Percentiles rank a stretch among this genome's conserved stretches.
These are phyloP conservation scores for Rhizoclosmatium sp. DNA, from an alignment of 192 early-diverging fungal species.

Conservation along the genomic window DNA sequence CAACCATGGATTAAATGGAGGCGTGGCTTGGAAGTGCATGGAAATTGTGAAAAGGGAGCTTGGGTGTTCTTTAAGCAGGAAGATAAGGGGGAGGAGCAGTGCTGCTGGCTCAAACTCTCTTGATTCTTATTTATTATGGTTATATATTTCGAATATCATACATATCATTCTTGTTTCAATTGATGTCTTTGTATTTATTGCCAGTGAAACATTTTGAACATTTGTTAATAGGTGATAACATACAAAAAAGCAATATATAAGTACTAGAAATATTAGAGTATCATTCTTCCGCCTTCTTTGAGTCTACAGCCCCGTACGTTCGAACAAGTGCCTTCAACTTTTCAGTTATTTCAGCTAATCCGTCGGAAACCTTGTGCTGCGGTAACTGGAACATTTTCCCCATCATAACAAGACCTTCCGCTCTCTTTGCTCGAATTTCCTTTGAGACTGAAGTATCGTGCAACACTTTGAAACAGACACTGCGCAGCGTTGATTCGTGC, in stretches of 20 bases:
- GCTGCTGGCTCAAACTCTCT: background rate
- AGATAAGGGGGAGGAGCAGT: background rate
- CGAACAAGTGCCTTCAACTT: no score
- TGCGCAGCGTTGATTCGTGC: no score
- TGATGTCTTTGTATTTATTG: background rate
- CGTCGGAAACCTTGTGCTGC: no score
- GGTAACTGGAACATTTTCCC: no score
- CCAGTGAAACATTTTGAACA: background rate
- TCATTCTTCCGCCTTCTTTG: no score
- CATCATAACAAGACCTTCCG: no score
- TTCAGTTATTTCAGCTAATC: no score
- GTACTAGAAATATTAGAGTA: no score
- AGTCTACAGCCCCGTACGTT: no score
- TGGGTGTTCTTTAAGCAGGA: constrained; percentile 3
- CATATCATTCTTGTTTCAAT: background rate
- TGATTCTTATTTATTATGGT: background rate
- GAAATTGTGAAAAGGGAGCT: background rate
- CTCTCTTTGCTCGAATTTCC: no score
- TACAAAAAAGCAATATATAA: background rate
- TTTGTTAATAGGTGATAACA: background rate
- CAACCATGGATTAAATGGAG: constrained; percentile 5
- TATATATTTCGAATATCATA: background rate
- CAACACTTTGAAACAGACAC: no score
- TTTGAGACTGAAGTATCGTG: no score
- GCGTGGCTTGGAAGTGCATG: background rate